These are phyloP conservation scores for Kuraishia molischiana DNA, from an alignment of 805 yeast species.

Conservation along the genomic window DNA sequence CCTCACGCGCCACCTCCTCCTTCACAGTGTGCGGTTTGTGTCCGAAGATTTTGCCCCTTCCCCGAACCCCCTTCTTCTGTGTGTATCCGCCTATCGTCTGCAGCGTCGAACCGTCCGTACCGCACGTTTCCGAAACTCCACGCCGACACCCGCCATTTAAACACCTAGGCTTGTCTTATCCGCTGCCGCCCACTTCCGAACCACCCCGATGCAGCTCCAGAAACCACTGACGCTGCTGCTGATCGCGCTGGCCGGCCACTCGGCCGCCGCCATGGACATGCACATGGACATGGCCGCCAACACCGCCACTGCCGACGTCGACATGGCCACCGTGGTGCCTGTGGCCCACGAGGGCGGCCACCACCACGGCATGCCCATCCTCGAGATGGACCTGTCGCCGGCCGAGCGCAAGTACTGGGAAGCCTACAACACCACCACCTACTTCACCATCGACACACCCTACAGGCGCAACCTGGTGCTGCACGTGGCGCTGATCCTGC, in stretches of 20 bases:
- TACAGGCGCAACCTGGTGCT: slow-evolving; percentile 39
- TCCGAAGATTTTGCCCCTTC: too few species aligned
- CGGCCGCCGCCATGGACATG: slow-evolving; percentile 11
- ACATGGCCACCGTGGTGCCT: slow-evolving; percentile 17
- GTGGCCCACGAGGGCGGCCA: slow-evolving; percentile 37
- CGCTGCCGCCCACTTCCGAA: too few species aligned
- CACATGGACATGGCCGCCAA: slow-evolving; percentile 11
- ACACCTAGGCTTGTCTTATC: too few species aligned
- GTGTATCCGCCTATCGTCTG: too few species aligned
- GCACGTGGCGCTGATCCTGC: slow-evolving; percentile 38
- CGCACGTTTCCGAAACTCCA: too few species aligned
- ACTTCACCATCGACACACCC: slow-evolving; percentile 43
- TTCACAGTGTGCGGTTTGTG: too few species aligned
- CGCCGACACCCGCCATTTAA: too few species aligned
- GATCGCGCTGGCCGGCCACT: background rate
- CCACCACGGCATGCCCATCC: slow-evolving; percentile 67
- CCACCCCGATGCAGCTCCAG: background rate
- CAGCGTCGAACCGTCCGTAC: too few species aligned
- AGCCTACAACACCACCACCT: slow-evolving; percentile 67
- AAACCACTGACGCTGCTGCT: background rate
- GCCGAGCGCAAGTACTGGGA: slow-evolving; percentile 76
- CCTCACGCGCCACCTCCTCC: too few species aligned
- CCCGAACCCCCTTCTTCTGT: too few species aligned
- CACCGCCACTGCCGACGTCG: slow-evolving; percentile 5
- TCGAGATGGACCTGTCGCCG: slow-evolving; percentile 55